These are phyloP conservation scores for Tricholoma flavovirens DNA, from an alignment of 768 basidiomycete genomes.

Conservation along the genomic window DNA sequence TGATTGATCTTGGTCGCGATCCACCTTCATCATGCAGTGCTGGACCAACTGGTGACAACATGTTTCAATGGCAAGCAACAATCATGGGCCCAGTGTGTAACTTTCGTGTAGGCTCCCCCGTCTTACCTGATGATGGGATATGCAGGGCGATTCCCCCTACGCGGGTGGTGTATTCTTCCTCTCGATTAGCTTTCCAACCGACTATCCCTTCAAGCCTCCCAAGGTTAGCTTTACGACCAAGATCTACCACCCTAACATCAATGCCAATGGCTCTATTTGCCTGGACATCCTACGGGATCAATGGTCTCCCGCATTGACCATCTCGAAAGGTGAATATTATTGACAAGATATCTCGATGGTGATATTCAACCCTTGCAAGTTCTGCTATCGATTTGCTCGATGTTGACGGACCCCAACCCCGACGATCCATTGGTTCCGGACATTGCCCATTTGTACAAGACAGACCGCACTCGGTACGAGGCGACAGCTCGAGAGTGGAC, in stretches of 20 bases:
- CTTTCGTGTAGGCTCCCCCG: conserved; percentile 17
- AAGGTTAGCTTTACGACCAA: conserved; percentile 99
- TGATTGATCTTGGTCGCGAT: conserved; percentile 98
- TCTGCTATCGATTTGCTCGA: conserved; percentile 95
- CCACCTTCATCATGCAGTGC: conserved; percentile 99
- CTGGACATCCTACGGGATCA: conserved; percentile 98
- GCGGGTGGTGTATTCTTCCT: conserved; percentile 99
- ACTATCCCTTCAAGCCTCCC: conserved; percentile 99
- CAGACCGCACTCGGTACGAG: conserved; percentile 94
- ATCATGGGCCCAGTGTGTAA: conserved; percentile 97
- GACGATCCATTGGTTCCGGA: conserved; percentile 99
- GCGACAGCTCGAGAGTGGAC: conserved; percentile 99
- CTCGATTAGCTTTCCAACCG: conserved; percentile 88
- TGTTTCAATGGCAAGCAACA: conserved; percentile 99
- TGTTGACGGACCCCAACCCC: conserved; percentile 99
- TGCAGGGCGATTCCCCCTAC: conserved; percentile 93
- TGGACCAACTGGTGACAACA: conserved; percentile 94
- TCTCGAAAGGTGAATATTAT: conserved; percentile 80
- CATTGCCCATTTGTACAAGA: conserved; percentile 99
- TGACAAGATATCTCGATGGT: conserved; percentile 1
- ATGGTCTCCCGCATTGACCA: conserved; percentile 98
- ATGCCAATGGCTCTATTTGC: conserved; percentile 98
- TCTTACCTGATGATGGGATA: conserved; percentile 15
- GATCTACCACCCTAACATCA: conserved; percentile 99
- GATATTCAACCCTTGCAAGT: conserved; percentile 42